Evolutionary conservation across 345 rosid genomes (phyloP).

Genomic region (Syzygium aqueum): DNA sequence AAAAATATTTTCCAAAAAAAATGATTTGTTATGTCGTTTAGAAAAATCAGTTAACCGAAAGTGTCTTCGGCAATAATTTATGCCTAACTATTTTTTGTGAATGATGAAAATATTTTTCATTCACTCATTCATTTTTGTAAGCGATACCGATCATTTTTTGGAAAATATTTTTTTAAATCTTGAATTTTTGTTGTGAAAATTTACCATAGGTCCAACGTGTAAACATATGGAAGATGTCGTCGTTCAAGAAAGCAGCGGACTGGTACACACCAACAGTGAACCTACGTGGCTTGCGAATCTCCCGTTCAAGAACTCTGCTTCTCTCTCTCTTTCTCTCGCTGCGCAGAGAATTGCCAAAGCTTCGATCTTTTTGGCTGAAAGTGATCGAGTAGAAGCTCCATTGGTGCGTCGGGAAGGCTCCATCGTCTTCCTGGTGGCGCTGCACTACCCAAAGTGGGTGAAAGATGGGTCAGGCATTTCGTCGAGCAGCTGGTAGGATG

Average conservation of each 20-base stretch:
- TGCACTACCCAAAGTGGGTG: not conserved
- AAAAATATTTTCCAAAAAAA: not conserved
- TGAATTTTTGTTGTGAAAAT: not conserved
- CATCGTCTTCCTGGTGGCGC: not conserved
- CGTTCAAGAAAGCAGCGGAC: not conserved
- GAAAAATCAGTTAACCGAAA: not conserved
- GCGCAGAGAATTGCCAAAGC: not conserved
- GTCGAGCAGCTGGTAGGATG: constrained; percentile 86
- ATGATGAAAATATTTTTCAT: accelerated
- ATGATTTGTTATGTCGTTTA: not conserved
- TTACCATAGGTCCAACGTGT: not conserved
- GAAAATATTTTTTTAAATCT: not conserved
- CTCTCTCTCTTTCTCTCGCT: not conserved
- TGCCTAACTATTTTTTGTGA: accelerated
- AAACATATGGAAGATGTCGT: not conserved
- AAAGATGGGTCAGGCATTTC: constrained; percentile 96
- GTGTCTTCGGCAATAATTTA: not conserved
- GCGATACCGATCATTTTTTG: not conserved
- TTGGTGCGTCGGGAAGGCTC: not conserved
- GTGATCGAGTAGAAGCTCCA: not conserved
- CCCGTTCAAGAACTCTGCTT: not conserved
- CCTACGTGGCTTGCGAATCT: not conserved
- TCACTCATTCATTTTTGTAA: not conserved
- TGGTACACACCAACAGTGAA: not conserved
- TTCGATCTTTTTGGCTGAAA: not conserved